Evolutionary conservation across 768 basidiomycete species (phyloP).

Genomic region (Galerina marginata): DNA sequence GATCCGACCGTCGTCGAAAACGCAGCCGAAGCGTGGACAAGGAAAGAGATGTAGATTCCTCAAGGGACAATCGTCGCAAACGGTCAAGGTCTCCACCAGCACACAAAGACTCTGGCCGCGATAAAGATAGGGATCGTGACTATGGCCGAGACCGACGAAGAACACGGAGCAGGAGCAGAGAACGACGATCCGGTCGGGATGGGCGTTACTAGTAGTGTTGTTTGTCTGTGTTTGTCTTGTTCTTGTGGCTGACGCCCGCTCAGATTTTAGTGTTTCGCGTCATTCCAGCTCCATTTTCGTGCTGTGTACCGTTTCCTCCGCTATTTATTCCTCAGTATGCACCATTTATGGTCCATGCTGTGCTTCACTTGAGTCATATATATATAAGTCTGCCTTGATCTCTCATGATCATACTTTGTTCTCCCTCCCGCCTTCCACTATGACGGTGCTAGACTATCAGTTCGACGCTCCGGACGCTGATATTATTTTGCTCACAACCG

Average conservation of each 20-base stretch:
- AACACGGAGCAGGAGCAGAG: slow-evolving; percentile 32
- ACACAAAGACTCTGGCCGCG: slow-evolving; percentile 30
- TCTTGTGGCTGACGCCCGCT: slow-evolving; percentile 9
- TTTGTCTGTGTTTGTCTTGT: slow-evolving; percentile 21
- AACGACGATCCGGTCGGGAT: slow-evolving; percentile 28
- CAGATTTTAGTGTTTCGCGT: not conserved
- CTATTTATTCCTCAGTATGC: not conserved
- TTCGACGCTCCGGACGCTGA: slow-evolving; percentile 40
- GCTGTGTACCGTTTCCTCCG: not conserved
- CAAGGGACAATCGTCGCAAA: slow-evolving; percentile 35
- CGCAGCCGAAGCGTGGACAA: slow-evolving; percentile 49
- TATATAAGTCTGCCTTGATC: not conserved
- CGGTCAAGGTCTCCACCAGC: slow-evolving; percentile 45
- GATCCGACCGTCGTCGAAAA: slow-evolving; percentile 47
- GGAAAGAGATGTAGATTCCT: slow-evolving; percentile 32
- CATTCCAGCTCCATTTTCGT: not conserved
- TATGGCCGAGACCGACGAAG: slow-evolving; percentile 21
- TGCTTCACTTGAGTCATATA: slow-evolving; percentile 5
- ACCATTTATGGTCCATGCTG: slow-evolving; percentile 4
- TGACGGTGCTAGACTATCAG: slow-evolving; percentile 25
- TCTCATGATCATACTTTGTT: not conserved
- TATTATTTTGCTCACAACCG: slow-evolving; percentile 29
- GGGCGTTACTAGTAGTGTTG: slow-evolving; percentile 24
- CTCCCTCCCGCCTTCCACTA: not conserved
- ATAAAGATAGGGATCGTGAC: slow-evolving; percentile 31